Conservation (phyloP, 2,329 filamentous ascomycete genomes). For the Fusarium transvaalense region DNA sequence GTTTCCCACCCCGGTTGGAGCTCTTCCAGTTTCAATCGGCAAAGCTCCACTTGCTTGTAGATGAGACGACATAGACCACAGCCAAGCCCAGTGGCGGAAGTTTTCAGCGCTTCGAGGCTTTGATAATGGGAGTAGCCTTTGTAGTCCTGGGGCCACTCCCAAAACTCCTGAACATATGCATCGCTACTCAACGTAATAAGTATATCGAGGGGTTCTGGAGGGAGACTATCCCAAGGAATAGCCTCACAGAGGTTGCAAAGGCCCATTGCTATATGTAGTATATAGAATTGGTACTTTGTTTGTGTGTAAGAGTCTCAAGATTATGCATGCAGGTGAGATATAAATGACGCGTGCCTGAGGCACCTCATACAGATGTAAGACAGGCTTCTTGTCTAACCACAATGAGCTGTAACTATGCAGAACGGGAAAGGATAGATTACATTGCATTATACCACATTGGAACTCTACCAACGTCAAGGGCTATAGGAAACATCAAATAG, state of each 20-base stretch:
- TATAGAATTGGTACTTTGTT: too few relatives aligned
- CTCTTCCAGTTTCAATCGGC: neutral
- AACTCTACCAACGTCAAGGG: too few relatives aligned
- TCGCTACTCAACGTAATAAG: neutral
- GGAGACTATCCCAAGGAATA: neutral
- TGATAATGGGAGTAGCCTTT: constrained; percentile 7
- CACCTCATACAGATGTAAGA: too few relatives aligned
- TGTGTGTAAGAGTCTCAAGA: too few relatives aligned
- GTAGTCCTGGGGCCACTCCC: neutral
- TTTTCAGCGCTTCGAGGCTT: neutral
- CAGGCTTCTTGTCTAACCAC: too few relatives aligned
- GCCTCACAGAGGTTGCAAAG: neutral
- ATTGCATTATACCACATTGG: too few relatives aligned
- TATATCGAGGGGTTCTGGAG: neutral
- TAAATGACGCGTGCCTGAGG: neutral
- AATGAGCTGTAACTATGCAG: too few relatives aligned
- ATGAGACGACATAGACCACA: constrained; percentile 5
- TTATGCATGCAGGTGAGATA: neutral
- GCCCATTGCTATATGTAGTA: too few relatives aligned
- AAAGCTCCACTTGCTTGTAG: neutral
- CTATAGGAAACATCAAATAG: too few relatives aligned
- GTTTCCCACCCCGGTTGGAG: neutral
- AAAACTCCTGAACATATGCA: neutral
- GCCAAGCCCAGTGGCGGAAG: fast-evolving
- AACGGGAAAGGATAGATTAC: too few relatives aligned